These are phyloP conservation scores for Teratosphaeria nubilosa DNA, from an alignment of 2,329 filamentous ascomycete genomes.

Conservation along the genomic window DNA sequence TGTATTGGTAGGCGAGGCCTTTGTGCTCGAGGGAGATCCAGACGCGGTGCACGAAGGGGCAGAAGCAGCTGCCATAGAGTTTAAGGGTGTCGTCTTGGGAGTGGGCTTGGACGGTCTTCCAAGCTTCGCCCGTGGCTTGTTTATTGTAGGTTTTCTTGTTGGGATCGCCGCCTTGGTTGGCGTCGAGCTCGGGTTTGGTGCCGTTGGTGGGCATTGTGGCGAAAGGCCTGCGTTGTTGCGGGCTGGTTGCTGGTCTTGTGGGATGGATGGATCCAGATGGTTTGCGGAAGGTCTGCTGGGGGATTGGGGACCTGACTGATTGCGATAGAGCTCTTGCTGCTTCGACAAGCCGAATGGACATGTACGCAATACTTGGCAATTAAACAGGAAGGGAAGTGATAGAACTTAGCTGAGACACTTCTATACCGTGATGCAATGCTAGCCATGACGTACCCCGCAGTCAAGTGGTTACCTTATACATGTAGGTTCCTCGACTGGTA, in stretches of 20 bases:
- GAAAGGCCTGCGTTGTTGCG: neutral
- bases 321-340: neutral
- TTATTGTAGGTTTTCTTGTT: conserved; percentile 58
- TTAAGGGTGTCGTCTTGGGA: conserved; percentile 61
- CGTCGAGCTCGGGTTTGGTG: conserved; percentile 25
- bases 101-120: conserved; percentile 59
- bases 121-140: conserved; percentile 61
- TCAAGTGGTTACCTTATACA: neutral
- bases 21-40: conserved; percentile 84
- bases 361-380: neutral
- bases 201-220: conserved; percentile 4
- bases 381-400: neutral
- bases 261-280: neutral
- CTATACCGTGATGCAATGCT: neutral
- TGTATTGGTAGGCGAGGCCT: conserved; percentile 69
- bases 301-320: neutral
- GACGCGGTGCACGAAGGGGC: conserved; percentile 76
- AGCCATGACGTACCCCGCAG: neutral
- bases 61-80: conserved; percentile 75
- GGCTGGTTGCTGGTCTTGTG: neutral
- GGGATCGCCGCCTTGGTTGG: conserved; percentile 39
- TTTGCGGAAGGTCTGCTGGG: neutral
- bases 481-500: neutral
- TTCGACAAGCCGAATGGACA: neutral
- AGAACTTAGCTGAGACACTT: neutral